These are phyloP conservation scores for Pyropia haitanensis DNA, from an alignment of 23 red algal species.

Conservation along the genomic window DNA sequence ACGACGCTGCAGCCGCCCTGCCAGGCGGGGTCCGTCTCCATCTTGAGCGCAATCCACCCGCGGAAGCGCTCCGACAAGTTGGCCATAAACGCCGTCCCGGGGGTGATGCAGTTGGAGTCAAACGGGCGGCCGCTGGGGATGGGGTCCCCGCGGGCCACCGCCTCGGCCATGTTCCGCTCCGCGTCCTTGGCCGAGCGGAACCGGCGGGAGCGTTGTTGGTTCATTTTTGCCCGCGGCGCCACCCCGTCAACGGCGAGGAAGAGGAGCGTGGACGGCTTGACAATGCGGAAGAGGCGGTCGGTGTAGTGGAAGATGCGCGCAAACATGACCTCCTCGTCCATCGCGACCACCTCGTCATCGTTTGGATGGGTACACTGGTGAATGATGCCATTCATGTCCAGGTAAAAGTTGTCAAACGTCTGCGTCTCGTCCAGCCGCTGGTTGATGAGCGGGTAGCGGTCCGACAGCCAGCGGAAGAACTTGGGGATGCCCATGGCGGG, in stretches of 20 bases:
- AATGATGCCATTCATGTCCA: conserved; percentile 99
- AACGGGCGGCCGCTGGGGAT: conserved; percentile 49
- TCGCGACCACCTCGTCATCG: conserved; percentile 35
- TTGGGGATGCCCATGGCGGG: conserved; percentile 81
- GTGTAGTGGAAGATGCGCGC: conserved; percentile 78
- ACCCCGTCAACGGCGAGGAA: conserved; percentile 96
- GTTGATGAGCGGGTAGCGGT: conserved; percentile 91
- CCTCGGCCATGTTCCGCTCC: conserved; percentile 67
- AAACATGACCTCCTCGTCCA: conserved; percentile 81
- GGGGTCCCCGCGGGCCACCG: conserved; percentile 51
- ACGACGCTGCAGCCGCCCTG: conserved; percentile 75
- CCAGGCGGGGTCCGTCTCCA: conserved; percentile 54
- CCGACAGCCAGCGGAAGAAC: conserved; percentile 94
- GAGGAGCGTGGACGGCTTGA: conserved; percentile 66
- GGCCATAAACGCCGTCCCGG: conserved; percentile 93
- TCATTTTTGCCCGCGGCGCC: conserved; percentile 98
- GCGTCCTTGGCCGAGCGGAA: conserved; percentile 97
- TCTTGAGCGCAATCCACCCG: conserved; percentile 50
- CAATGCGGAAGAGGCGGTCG: conserved; percentile 85
- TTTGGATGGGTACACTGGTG: conserved; percentile 89
- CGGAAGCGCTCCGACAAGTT: conserved; percentile 40
- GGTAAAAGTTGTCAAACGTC: conserved; percentile 96
- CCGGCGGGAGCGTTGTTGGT: conserved; percentile 86
- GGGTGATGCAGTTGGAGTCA: conserved; percentile 98
- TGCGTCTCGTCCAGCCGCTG: conserved; percentile 86